Base-by-base conservation (phyloP, 345 rosid genomes). In the Boechera retrofracta region DNA sequence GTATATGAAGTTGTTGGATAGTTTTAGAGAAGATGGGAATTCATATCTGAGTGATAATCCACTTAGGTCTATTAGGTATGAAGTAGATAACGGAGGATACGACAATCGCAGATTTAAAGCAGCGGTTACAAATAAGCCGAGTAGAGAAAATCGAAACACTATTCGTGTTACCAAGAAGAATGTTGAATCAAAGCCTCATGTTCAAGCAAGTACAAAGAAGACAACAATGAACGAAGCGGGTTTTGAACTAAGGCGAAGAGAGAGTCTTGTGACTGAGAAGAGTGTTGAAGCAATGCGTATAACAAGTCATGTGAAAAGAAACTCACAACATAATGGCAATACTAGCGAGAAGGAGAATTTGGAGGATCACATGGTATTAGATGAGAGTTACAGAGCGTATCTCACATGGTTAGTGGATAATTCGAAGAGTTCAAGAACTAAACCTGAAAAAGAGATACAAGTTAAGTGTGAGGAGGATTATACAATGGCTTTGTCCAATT, bases 401-500 rank as follows among this genome's bases (percentile, higher is more conserved):
- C 66, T 77, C 2, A 12, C 2, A 63, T 64, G 72, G 77, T 21
- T 71, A 36, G 77, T 77, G 45, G 76, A 47, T 1, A 77, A 60
- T 3, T 44, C 28, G 4, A 77, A 13, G 6, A 45, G 7, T 5
- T 52, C 76, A 47, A 64, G 6, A 36, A 56, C 8, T 53, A 42
- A 11, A 24, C 31, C 13, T 49, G 56, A n/a, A 3, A 77, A 62
- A 10, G 53, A 63, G 66, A 10, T 56, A 41, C 33, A 29, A 76
- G 75, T 82, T 36, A 67, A 77, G 31, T 56, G 83, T 68, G 84
- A 62, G 64, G 82, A 69, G 36, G 66, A 81, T 12, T 29, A 12
- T 55, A 74, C 47, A 60, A 74, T 56, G 64, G 74, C 80, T 77
- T 57, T 75, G 16, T 85, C 87, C 29, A 91, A 84, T 67, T 79